A percentile compares a stretch with the other conserved stretches of the same genome.
These are phyloP conservation scores for Pseudogymnoascus sp. DNA, from an alignment of 2,329 filamentous ascomycete genomes.

Conservation along the genomic window DNA sequence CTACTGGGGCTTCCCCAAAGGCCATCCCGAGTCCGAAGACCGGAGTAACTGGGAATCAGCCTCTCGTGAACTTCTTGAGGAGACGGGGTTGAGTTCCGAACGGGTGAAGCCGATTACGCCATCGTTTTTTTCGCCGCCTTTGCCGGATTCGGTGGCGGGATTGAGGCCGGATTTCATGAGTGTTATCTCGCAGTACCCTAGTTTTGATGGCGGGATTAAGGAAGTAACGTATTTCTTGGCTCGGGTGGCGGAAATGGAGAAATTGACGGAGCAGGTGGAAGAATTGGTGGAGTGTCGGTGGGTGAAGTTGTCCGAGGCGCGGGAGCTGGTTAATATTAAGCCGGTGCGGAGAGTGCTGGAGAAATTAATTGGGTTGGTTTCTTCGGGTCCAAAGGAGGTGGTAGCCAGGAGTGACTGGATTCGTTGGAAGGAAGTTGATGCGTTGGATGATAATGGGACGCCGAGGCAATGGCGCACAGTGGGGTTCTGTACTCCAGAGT, in stretches of 20 bases:
- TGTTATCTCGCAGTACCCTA: neutral
- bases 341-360: neutral
- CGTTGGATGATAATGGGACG: neutral
- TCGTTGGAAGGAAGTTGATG: neutral
- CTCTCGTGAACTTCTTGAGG: neutral
- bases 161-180: neutral
- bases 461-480: neutral
- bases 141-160: neutral
- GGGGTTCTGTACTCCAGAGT: neutral
- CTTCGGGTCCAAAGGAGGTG: neutral
- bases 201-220: neutral
- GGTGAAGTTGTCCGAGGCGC: neutral
- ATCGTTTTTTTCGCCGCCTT: neutral
- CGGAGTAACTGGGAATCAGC: neutral
- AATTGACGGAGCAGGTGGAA: neutral
- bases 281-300: slow-evolving; percentile 1
- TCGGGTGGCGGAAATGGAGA: neutral
- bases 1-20: neutral
- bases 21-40: neutral
- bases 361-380: neutral
- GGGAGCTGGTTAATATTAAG: neutral
- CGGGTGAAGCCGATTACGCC: neutral
- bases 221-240: neutral
- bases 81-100: neutral
- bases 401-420: neutral